Evolutionary conservation across 257 asterid species (phyloP).

Genomic region (Salvia miltiorrhiza): DNA sequence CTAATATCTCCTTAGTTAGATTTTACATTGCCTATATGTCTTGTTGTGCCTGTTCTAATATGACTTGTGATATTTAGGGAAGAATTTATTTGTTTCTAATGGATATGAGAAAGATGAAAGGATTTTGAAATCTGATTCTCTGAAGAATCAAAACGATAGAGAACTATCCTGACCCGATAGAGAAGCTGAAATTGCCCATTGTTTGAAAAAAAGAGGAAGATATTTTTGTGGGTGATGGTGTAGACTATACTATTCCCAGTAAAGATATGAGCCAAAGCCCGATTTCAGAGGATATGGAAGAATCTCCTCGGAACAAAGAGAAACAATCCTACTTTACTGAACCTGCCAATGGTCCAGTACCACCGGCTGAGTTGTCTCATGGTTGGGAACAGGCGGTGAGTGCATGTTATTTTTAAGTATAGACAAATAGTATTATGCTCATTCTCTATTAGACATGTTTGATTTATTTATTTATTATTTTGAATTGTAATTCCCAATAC

Average conservation of each 20-base stretch:
- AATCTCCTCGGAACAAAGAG: constrained; percentile 92
- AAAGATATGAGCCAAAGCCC: constrained; percentile 96
- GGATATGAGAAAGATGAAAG: no score
- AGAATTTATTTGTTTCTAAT: no score
- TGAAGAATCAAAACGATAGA: constrained; percentile 47
- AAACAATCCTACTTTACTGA: constrained; percentile 58
- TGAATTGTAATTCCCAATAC: no score
- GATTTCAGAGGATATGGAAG: constrained; percentile 96
- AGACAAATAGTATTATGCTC: neutral
- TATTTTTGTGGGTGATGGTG: constrained; percentile 92
- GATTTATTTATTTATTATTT: no score
- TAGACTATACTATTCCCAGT: constrained; percentile 73
- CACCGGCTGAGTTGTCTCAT: constrained; percentile 76
- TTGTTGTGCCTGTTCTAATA: no score
- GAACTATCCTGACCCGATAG: constrained; percentile 50
- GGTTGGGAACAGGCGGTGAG: constrained; percentile 82
- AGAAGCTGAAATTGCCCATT: constrained; percentile 45
- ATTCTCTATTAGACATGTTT: neutral
- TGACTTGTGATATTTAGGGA: no score
- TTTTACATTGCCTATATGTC: no score
- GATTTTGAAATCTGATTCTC: constrained; percentile 37
- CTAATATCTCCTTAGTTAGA: no score
- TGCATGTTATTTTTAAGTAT: constrained; percentile 16
- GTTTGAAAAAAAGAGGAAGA: constrained; percentile 75
- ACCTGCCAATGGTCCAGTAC: constrained; percentile 90